A percentile compares a stretch with the other conserved stretches of the same genome.
These are phyloP conservation scores for Pseudogymnoascus sp. DNA, from an alignment of 2,329 filamentous ascomycete genomes.

Conservation along the genomic window DNA sequence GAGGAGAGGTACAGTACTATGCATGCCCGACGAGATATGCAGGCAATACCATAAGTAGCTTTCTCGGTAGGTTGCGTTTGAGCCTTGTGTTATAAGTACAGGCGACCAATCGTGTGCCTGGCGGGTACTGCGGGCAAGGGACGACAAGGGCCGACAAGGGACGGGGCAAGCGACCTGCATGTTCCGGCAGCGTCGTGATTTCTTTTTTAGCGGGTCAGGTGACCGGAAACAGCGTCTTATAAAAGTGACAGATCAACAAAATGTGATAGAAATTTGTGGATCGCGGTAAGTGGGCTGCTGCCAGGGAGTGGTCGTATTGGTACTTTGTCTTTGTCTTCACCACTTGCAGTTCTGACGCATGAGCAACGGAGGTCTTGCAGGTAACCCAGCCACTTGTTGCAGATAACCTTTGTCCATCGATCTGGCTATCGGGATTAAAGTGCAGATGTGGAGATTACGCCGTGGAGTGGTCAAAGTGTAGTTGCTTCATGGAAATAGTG, in stretches of 20 bases:
- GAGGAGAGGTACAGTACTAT: background rate
- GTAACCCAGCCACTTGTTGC: no score
- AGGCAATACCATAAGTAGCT: background rate
- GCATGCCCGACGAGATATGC: background rate
- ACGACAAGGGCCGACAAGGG: background rate
- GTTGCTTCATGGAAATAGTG: no score
- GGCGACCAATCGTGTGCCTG: background rate
- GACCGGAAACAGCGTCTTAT: background rate
- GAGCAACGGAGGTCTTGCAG: no score
- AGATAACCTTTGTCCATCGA: no score
- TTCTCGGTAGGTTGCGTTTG: background rate
- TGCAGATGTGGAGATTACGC: no score
- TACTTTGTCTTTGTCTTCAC: no score
- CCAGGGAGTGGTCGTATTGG: no score
- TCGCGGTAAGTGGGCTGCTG: background rate
- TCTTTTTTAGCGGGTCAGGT: background rate
- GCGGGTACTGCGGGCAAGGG: no score
- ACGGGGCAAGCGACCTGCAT: background rate
- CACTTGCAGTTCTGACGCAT: no score
- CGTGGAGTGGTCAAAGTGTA: no score
- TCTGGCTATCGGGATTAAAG: no score
- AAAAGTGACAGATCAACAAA: background rate
- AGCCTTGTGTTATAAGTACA: background rate
- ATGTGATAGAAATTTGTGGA: background rate
- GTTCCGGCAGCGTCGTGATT: background rate